A percentile compares a stretch with the other conserved stretches of the same genome.
Conservation (phyloP, 1,139 yeast genomes). For the Lodderomyces oxycetoniae region DNA sequence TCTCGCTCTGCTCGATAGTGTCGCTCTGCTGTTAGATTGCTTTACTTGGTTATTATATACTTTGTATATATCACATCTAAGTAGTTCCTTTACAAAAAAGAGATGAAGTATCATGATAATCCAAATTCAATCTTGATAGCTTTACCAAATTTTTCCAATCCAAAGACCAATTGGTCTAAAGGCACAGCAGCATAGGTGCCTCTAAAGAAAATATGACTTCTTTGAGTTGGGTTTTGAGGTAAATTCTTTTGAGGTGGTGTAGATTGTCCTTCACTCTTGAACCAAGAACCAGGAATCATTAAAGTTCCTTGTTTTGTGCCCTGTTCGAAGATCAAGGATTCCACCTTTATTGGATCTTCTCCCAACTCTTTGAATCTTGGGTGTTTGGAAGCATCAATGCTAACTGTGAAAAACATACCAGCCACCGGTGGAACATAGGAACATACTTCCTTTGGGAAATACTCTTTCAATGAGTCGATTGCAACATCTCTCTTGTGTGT, state of each 20-base stretch:
- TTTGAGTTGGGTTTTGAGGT: slow-evolving; percentile 28
- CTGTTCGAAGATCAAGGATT: slow-evolving; percentile 58
- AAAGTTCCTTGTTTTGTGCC: slow-evolving; percentile 64
- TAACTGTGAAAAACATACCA: slow-evolving; percentile 88
- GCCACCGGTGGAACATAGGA: slow-evolving; percentile 73
- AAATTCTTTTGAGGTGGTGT: slow-evolving; percentile 48
- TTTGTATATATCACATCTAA: background rate
- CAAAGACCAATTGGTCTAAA: slow-evolving; percentile 52
- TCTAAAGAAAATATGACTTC: slow-evolving; percentile 64
- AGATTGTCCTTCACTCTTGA: slow-evolving; percentile 47
- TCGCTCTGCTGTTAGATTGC: slow-evolving; percentile 2
- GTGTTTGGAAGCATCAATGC: slow-evolving; percentile 72
- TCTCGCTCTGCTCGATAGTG: too few relatives aligned
- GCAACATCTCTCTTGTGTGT: slow-evolving; percentile 70
- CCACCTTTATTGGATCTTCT: slow-evolving; percentile 57
- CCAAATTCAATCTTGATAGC: slow-evolving; percentile 47
- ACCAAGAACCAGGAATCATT: slow-evolving; percentile 92
- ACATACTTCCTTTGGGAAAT: slow-evolving; percentile 55
- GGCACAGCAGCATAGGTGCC: slow-evolving; percentile 90
- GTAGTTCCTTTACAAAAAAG: too few relatives aligned
- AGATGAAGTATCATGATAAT: too few relatives aligned
- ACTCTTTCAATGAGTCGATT: slow-evolving; percentile 57
- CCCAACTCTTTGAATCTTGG: slow-evolving; percentile 58
- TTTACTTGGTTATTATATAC: background rate
- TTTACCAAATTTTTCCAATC: slow-evolving; percentile 61